Conservation (phyloP, 129 eudicot genomes). For the Deinandra increscens region DNA sequence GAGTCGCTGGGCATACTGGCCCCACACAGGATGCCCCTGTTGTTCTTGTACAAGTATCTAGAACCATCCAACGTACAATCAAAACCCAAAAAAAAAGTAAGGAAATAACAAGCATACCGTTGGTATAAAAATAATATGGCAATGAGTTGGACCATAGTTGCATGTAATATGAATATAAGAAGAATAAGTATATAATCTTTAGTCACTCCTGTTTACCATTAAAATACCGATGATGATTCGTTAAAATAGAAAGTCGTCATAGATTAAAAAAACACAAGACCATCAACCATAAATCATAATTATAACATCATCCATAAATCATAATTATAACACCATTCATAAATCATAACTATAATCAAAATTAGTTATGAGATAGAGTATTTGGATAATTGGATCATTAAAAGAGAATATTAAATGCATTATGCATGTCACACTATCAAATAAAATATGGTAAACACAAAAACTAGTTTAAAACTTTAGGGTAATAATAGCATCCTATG, state of each 20-base stretch:
- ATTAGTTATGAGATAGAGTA: neutral
- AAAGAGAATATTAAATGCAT: neutral
- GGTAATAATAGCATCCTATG: neutral
- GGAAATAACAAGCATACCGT: constrained; percentile 5
- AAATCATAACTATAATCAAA: neutral
- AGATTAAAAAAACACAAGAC: neutral
- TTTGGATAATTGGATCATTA: neutral
- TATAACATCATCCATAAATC: neutral
- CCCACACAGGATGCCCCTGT: constrained; percentile 83
- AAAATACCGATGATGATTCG: neutral
- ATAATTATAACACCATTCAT: neutral
- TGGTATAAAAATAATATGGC: neutral
- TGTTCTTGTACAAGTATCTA: constrained; percentile 92
- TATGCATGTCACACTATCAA: neutral
- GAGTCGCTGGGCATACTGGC: constrained; percentile 73
- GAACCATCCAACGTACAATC: constrained; percentile 24
- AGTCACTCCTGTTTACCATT: neutral
- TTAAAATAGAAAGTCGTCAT: neutral
- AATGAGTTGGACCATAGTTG: neutral
- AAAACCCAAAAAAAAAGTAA: neutral
- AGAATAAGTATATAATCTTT: neutral
- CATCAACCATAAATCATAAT: neutral
- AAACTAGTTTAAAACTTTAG: neutral
- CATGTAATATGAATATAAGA: neutral
- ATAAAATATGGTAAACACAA: too few relatives aligned